Evolutionary conservation across 495 filamentous ascomycete species (phyloP).

Genomic region (Tuber calosporum): DNA sequence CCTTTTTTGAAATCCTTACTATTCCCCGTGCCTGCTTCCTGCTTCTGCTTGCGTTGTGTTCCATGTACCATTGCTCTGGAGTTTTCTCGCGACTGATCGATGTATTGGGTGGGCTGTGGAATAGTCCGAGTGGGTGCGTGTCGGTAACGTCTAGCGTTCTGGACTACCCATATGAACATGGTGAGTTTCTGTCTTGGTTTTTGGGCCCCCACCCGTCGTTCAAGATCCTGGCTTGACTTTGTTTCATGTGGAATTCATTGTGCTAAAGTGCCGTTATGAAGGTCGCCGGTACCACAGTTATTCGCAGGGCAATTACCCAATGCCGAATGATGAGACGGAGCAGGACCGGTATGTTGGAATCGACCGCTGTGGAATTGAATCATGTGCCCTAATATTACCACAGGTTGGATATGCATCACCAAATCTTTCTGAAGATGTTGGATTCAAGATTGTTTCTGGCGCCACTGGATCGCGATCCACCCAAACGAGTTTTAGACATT

Average conservation of each 20-base stretch:
- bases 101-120: slow-evolving; percentile 4
- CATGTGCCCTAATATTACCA: slow-evolving; percentile 10
- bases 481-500: slow-evolving; percentile 31
- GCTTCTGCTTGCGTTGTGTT: neutral
- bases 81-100: neutral
- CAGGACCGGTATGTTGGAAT: slow-evolving; percentile 26
- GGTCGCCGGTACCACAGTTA: slow-evolving; percentile 31
- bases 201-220: neutral
- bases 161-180: slow-evolving; percentile 31
- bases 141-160: slow-evolving; percentile 27
- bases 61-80: neutral
- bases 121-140: slow-evolving; percentile 24
- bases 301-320: slow-evolving; percentile 29
- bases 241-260: neutral
- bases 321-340: slow-evolving; percentile 33
- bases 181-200: slow-evolving; percentile 8
- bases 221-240: neutral
- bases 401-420: slow-evolving; percentile 41
- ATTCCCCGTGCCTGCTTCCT: neutral
- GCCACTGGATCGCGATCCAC: slow-evolving; percentile 22
- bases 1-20: neutral
- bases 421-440: slow-evolving; percentile 31
- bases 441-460: slow-evolving; percentile 21
- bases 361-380: neutral
- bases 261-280: slow-evolving; percentile 12